Conservation (phyloP, 257 asterid genomes). For the Apocynum venetum region DNA sequence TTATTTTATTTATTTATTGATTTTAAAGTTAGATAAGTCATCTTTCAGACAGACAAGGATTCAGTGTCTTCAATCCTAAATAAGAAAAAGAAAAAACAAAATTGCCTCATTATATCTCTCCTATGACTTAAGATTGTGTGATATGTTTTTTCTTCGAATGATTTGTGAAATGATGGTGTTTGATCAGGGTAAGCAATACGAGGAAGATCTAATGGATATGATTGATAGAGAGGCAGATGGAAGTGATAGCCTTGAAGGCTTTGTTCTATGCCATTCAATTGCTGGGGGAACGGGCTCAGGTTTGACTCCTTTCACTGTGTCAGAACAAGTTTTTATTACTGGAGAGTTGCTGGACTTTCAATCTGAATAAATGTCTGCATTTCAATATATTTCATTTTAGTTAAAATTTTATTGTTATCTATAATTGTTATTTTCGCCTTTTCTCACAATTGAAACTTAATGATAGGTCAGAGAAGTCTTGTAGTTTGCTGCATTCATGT, state of each 20-base stretch:
- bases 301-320: constrained; percentile 15
- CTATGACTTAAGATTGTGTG: not conserved
- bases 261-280: constrained; percentile 97
- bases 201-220: constrained; percentile 99
- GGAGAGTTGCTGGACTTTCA: not conserved
- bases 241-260: constrained; percentile 99
- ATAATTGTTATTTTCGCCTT: not conserved
- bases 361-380: not conserved
- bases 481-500: not conserved
- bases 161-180: not conserved
- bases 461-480: too few species aligned
- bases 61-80: not conserved
- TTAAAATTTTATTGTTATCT: not conserved
- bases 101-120: not conserved
- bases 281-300: constrained; percentile 99
- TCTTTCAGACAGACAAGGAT: not conserved
- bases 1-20: not conserved
- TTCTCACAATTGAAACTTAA: not conserved
- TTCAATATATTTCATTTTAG: not conserved
- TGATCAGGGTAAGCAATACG: constrained; percentile 85
- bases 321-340: not conserved
- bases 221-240: constrained; percentile 99
- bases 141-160: not conserved
- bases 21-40: not conserved
- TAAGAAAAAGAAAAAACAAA: not conserved